Conservation (phyloP, 1,139 yeast species). For the Suhomyces terraborum region DNA sequence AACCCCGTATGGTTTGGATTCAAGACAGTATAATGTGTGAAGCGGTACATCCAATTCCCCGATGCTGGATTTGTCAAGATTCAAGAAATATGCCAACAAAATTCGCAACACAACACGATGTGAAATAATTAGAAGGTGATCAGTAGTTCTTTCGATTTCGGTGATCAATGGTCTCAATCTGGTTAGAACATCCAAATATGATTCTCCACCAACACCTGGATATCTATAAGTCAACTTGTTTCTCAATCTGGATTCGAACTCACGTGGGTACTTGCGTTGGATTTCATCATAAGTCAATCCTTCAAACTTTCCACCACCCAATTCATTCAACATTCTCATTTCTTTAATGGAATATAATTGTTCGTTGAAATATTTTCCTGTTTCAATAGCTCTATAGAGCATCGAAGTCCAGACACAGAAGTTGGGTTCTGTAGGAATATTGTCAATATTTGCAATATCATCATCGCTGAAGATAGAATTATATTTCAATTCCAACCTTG, state of each 20-base stretch:
- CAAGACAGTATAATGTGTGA: conserved; percentile 85
- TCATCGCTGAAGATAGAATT: conserved; percentile 32
- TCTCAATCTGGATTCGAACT: conserved; percentile 70
- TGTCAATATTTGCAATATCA: conserved; percentile 30
- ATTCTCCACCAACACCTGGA: conserved; percentile 98
- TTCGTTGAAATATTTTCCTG: conserved; percentile 74
- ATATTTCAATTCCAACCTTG: conserved; percentile 45
- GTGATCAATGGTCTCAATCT: conserved; percentile 87
- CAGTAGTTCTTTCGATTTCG: conserved; percentile 89
- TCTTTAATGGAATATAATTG: conserved; percentile 78
- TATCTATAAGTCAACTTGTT: conserved; percentile 83
- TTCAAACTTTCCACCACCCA: conserved; percentile 90
- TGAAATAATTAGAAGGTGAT: conserved; percentile 77
- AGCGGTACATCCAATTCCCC: conserved; percentile 92
- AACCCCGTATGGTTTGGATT: conserved; percentile 93
- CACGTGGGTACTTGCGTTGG: conserved; percentile 68
- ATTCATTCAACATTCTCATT: conserved; percentile 90
- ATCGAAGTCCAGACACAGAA: conserved; percentile 94
- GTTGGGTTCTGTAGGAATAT: conserved; percentile 59
- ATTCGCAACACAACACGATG: conserved; percentile 92
- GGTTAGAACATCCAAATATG: conserved; percentile 89
- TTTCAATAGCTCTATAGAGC: conserved; percentile 75
- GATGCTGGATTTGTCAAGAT: conserved; percentile 76
- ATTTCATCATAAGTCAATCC: conserved; percentile 63
- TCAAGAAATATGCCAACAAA: conserved; percentile 83